Percentiles rank a stretch among this genome's conserved stretches.
phyloP scores from a whole-genome alignment of 2,329 filamentous ascomycete genomes.

The Magnaporthiopsis poae region DNA sequence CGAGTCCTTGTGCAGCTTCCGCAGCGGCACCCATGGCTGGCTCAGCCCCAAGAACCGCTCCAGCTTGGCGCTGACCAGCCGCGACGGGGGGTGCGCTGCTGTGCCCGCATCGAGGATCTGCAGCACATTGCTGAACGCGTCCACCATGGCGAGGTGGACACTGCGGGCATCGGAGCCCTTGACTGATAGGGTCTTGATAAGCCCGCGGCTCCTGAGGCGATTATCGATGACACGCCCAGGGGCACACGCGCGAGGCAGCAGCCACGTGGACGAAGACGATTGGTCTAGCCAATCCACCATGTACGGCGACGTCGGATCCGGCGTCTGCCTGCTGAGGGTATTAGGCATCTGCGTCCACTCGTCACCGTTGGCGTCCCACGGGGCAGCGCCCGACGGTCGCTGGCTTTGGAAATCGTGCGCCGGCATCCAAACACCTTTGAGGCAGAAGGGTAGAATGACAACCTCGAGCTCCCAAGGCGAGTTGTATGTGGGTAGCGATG shows the following conservation, averaged over 20 bases:
- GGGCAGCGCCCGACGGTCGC: constrained; percentile 16
- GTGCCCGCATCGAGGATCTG: constrained; percentile 31
- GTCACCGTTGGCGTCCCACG: constrained; percentile 25
- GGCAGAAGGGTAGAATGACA: constrained; percentile 61
- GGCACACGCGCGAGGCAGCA: constrained; percentile 59
- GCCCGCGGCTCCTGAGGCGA: constrained; percentile 64
- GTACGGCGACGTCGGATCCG: constrained; percentile 39
- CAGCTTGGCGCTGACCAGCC: constrained; percentile 13
- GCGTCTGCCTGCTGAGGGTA: constrained; percentile 32
- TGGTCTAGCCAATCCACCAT: constrained; percentile 37
- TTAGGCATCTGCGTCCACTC: constrained; percentile 48
- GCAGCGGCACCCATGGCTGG: constrained; percentile 63
- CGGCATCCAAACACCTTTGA: constrained; percentile 46
- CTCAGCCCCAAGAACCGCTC: constrained; percentile 50
- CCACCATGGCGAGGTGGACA: constrained; percentile 52
- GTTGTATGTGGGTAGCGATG: constrained; percentile 48
- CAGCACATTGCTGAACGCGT: constrained; percentile 51
- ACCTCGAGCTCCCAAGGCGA: constrained; percentile 68
- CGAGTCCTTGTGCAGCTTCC: constrained; percentile 66
- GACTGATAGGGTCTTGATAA: constrained; percentile 56
- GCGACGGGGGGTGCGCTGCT: constrained; percentile 21
- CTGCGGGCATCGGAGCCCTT: constrained; percentile 56
- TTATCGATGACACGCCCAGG: constrained; percentile 54
- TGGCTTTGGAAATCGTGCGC: constrained; percentile 34
- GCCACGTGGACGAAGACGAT: constrained; percentile 45